Evolutionary conservation across 306 rosid genomes (phyloP), one percentile per base, ranked within the genome.

Genomic region (Castanea crenata): DNA sequence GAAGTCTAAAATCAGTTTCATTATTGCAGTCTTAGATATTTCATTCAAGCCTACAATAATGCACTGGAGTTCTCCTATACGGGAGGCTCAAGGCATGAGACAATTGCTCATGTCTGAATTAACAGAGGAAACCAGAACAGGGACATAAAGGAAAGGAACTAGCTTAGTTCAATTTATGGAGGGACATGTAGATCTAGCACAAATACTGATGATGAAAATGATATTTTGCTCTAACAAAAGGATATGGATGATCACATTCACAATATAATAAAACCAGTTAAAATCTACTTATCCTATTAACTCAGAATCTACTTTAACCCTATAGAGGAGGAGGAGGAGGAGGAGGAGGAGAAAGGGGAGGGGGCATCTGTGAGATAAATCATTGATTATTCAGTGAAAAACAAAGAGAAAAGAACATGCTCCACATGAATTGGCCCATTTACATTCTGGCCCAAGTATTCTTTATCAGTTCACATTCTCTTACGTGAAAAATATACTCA

Each of bases 401-500:
- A 34, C 69, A 9, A 63, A 27, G 32, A 63, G 29, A 63, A 27
- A 25, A 27, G n/a, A 63, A 29, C 34, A 25, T 62, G 68, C 68
- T 62, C 68, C 38, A 44, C 76, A 76, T 65, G 32, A 21, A 34
- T 49, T 38, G 70, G 65, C 58, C n/a, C 16, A 10, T 8, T 52
- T 15, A 59, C 34, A 74, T 46, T 51, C 46, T 20, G 49, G 21
- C 78, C 31, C 12, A 75, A 62, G 61, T 55, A 61, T 32, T 73
- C 52, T 73, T 25, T 16, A 55, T 27, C 32, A 44, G 72, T 18
- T 46, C 20, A 56, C 16, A 56, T 52, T 44, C 31, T 23, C 10
- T 16, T 65, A 63, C 44, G 32, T 35, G 46, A 55, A 87, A 77
- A 78, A 76, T 78, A 81, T 67, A 76, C 87, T 81, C 74, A 94